Evolutionary conservation across 805 yeast genomes (phyloP), one percentile per base, ranked within the genome.

Genomic region (Scheffersomyces ergatensis): DNA sequence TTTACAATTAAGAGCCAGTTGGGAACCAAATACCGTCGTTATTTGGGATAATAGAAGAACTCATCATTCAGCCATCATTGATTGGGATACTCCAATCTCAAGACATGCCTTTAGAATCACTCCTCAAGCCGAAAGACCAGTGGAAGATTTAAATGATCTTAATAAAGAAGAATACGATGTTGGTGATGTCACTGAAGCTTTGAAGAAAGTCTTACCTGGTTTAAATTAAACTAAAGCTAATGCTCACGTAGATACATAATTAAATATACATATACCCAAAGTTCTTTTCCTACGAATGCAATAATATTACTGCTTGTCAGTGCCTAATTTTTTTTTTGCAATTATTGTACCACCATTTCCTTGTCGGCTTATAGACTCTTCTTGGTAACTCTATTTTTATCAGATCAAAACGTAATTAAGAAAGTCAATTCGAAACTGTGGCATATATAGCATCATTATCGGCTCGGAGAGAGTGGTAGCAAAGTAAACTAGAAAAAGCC

Each of bases 31-130:
- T 36, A 76, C 89, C 1, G 83, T 85, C 37, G 87, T 82, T 16
- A 61, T 83, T 21, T 85, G 92, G 92, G 93, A 85, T 55, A 85
- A 85, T 70, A 78, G 93, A 58, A 70, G 83, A 54, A 76, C 80
- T 9, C 62, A 76, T 19, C 93, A 85, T 59, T 69, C 85, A 12
- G 89, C 89, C 13, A 71, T 81, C n/a, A 74, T 78, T 41, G 92
- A 85, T 53, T 85, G 87, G 83, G 83, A 77, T 49, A 70, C 76
- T 34, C 82, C 84, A 14, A 76, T 73, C 29, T 70, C 78, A 18
- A 77, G 93, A 60, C 92, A 85, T 50, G 86, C 85, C 8, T 80
- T 81, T 55, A 76, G 92, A 60, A 76, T 85, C 43, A 83, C 89
- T 14, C 82, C 85, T 3, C 76, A 77, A 51, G 90, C 83, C 16